Evolutionary conservation across 306 rosid species (phyloP).

Genomic region (Arachis stenosperma): DNA sequence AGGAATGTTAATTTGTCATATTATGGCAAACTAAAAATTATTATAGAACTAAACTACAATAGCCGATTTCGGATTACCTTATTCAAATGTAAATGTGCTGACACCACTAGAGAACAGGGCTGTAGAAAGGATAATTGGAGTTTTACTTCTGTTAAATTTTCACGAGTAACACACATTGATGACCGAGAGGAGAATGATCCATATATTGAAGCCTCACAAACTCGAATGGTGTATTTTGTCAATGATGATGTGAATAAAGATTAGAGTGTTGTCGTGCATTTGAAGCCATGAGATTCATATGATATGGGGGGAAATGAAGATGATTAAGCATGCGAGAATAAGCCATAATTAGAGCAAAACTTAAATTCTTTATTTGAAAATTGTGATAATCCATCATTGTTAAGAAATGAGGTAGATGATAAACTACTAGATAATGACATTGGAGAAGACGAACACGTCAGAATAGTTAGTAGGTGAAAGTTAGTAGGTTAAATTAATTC

Average conservation of each 20-base stretch:
- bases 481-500: no score
- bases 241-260: not conserved
- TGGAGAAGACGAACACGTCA: no score
- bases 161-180: no score
- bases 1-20: no score
- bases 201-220: slow-evolving; percentile 2
- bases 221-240: not conserved
- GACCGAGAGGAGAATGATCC: not conserved
- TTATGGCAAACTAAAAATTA: no score
- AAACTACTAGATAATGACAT: no score
- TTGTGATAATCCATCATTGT: no score
- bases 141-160: not conserved
- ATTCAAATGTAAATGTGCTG: not conserved
- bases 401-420: no score
- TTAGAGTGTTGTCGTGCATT: not conserved
- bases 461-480: no score
- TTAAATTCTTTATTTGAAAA: no score
- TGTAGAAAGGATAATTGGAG: not conserved
- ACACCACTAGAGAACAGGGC: not conserved
- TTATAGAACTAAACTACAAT: not conserved
- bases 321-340: not conserved
- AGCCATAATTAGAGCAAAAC: not conserved
- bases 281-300: slow-evolving; percentile 5
- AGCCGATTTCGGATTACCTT: not conserved
- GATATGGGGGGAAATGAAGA: not conserved